Base-by-base conservation (phyloP, 805 yeast species). In the Spathaspora girioi region DNA sequence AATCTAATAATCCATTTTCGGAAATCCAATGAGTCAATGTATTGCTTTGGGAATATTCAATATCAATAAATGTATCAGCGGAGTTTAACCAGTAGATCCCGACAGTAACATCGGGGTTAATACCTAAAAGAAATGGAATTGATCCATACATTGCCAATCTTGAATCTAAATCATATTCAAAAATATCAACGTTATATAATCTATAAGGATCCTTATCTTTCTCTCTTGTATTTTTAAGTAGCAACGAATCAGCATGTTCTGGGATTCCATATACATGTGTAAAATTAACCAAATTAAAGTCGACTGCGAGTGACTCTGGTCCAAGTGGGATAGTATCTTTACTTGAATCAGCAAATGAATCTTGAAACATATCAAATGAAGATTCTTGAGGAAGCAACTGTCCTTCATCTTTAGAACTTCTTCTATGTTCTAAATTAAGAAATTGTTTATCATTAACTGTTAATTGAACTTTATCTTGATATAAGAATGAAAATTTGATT, bases 111-210 rank as follows among this genome's bases (percentile, higher is more conserved):
- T 70, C 78, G 0, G 80, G 75, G 47, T 80, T 82, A 15, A 80
- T 81, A 0, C 90, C 94, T 47, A 89, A 70, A 79, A 94, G 76
- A 44, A 92, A 82, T 2, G 99, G 99, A 59, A 94, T 89, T 0
- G 96, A 75, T 1, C 99, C 99, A 63, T 94, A 94, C 96, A 92
- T 91, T 45, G 98, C 90, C 76, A 86, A 76, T 50, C 84, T 82
- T 38, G 96, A 86, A 54, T 88, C 81, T 1, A 85, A 76, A 58
- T 89, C 96, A 65, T 94, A 94, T 68, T 94, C 97, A 68, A 94
- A 94, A 35, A 93, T 93, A 65, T 94, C 99, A 27, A 92, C 97
- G 59, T 94, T 93, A 75, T 71, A 94, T 43, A 94, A 72, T 44
- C 99, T 77, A 67, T 94, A 94, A 2, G 98, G 98, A 46, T 62